Conservation (phyloP, 2,329 filamentous ascomycete genomes). For the Fusarium chuoi region DNA sequence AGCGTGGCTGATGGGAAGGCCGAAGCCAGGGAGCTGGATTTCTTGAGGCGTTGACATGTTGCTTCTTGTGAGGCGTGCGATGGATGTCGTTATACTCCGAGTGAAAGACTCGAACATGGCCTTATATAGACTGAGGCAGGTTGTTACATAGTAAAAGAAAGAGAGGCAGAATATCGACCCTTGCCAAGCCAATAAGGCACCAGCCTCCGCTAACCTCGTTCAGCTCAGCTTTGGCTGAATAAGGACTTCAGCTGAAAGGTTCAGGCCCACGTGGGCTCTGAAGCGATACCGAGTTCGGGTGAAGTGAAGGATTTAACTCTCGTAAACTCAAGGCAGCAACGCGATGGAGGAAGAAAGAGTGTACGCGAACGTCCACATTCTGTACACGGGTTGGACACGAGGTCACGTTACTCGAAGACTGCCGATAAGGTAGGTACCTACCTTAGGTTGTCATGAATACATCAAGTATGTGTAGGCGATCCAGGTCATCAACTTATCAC, state of each 20-base stretch:
- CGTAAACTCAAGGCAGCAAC: not conserved
- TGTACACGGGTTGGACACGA: slow-evolving; percentile 19
- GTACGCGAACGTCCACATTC: not conserved
- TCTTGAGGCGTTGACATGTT: slow-evolving; percentile 6
- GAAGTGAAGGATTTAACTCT: not conserved
- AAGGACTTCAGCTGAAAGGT: not conserved
- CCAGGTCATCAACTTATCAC: not conserved
- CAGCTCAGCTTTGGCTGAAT: not conserved
- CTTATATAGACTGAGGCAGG: not conserved
- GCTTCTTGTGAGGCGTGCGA: not conserved
- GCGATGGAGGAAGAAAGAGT: not conserved
- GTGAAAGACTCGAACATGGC: not conserved
- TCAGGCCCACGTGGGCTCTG: not conserved
- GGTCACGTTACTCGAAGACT: slow-evolving; percentile 1
- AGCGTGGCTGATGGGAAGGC: slow-evolving; percentile 35
- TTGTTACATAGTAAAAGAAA: not conserved
- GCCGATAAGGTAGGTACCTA: not conserved
- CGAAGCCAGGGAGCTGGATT: slow-evolving; percentile 42
- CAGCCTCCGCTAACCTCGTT: slow-evolving; percentile 8
- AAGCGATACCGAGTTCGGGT: not conserved
- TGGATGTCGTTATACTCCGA: not conserved
- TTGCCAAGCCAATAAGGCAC: slow-evolving; percentile 13
- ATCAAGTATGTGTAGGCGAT: not conserved
- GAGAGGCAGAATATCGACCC: not conserved
- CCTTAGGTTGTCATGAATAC: not conserved